phyloP scores from a whole-genome alignment of 2,329 filamentous ascomycete species.

The Verticillium nonalfalfae region DNA sequence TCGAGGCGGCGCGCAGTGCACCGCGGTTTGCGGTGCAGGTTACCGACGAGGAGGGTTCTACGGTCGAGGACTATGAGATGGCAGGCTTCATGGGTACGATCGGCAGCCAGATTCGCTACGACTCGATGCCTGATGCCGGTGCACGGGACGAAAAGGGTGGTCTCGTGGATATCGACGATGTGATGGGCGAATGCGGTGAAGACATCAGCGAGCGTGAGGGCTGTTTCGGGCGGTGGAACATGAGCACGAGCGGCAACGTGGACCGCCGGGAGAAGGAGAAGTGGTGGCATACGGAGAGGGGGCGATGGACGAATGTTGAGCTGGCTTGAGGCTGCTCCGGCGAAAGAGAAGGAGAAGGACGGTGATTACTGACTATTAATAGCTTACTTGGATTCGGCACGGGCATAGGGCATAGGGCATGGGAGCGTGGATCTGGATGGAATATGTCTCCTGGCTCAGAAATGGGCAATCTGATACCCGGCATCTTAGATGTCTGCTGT shows the following conservation, averaged over 20 bases:
- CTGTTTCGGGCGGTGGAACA: slow-evolving; percentile 42
- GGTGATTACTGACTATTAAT: not conserved
- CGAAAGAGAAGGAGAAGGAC: not conserved
- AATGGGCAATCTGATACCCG: not conserved
- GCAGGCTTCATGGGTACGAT: slow-evolving; percentile 57
- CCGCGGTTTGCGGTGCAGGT: slow-evolving; percentile 56
- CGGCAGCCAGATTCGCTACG: slow-evolving; percentile 53
- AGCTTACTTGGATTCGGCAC: not conserved
- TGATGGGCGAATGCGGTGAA: slow-evolving; percentile 40
- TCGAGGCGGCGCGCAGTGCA: slow-evolving; percentile 48
- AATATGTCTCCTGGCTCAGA: not conserved
- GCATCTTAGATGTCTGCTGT: not conserved
- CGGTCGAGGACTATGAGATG: slow-evolving; percentile 47
- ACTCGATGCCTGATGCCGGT: slow-evolving; percentile 50
- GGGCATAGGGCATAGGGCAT: not conserved
- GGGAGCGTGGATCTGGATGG: not conserved
- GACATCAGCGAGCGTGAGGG: slow-evolving; percentile 27
- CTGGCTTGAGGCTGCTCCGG: slow-evolving; percentile 5
- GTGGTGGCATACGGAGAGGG: slow-evolving; percentile 45
- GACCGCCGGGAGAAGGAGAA: slow-evolving; percentile 42
- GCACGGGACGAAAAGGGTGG: slow-evolving; percentile 50
- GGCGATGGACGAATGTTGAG: slow-evolving; percentile 29
- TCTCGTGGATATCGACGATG: slow-evolving; percentile 43
- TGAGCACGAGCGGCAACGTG: slow-evolving; percentile 21
- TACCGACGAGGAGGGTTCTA: slow-evolving; percentile 40